Percentiles rank a stretch among this genome's conserved stretches.
These are phyloP conservation scores for Sugiyamaella valdiviana DNA, from an alignment of 805 yeast species.

Conservation along the genomic window DNA sequence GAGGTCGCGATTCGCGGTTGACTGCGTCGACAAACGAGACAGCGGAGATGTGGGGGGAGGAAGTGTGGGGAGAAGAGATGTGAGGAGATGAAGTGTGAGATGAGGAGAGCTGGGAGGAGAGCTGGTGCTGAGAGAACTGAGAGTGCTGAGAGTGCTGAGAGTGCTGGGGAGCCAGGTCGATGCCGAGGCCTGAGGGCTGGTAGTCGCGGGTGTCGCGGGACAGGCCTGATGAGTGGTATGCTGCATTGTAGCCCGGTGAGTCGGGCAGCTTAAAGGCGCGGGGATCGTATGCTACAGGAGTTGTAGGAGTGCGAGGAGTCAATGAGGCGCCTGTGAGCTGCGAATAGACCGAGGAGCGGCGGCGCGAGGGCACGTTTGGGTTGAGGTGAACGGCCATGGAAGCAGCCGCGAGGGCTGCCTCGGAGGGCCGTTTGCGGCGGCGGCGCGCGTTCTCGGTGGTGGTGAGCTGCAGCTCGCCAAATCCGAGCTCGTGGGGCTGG, in stretches of 20 bases:
- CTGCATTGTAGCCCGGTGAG: background rate
- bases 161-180: background rate
- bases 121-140: background rate
- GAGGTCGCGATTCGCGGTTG: background rate
- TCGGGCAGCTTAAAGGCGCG: background rate
- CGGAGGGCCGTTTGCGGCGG: conserved; percentile 19
- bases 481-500: conserved; percentile 53
- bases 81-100: background rate
- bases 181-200: background rate
- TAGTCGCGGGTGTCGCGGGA: background rate
- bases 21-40: background rate
- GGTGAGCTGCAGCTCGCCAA: conserved; percentile 49
- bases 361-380: background rate
- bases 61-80: background rate
- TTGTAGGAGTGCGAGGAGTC: background rate
- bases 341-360: background rate
- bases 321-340: background rate
- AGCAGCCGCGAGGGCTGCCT: background rate
- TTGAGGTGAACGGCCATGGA: background rate
- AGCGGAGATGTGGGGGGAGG: background rate
- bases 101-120: background rate
- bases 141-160: background rate
- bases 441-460: conserved; percentile 15
- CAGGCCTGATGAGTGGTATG: background rate
- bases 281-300: background rate